phyloP scores from a whole-genome alignment of 441 rosid genomes.

The Aquilaria agallochum region DNA sequence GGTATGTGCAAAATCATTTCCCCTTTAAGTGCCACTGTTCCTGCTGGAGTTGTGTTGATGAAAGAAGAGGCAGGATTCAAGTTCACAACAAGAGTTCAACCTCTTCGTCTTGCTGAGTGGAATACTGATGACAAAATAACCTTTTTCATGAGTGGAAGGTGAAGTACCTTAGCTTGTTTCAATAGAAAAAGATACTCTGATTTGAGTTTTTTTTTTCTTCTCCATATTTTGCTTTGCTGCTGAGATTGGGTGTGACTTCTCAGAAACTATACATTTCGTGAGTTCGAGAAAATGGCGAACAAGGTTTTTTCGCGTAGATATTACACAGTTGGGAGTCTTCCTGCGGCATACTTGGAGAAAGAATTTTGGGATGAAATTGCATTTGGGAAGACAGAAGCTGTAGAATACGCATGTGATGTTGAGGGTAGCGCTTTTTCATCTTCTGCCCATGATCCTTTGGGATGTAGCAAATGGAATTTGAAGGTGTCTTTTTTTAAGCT shows the following conservation, averaged over 20 bases:
- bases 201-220: constrained; percentile 1
- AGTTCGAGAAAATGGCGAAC: constrained; percentile 99
- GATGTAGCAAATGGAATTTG: constrained; percentile 98
- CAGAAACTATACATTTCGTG: constrained; percentile 96
- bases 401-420: constrained; percentile 99
- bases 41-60: constrained; percentile 92
- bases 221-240: constrained; percentile 20
- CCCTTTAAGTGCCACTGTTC: constrained; percentile 82
- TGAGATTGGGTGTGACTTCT: constrained; percentile 29
- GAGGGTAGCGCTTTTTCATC: constrained; percentile 99
- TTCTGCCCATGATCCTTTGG: constrained; percentile 77
- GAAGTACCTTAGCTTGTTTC: constrained; percentile 16
- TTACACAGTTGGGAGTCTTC: constrained; percentile 89
- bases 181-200: constrained; percentile 7
- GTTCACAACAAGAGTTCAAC: constrained; percentile 98
- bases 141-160: constrained; percentile 99
- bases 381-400: constrained; percentile 91
- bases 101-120: constrained; percentile 99
- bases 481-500: constrained; percentile 59
- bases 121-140: constrained; percentile 88
- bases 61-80: constrained; percentile 89
- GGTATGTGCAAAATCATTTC: constrained; percentile 97
- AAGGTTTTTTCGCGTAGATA: constrained; percentile 94
- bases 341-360: constrained; percentile 91
- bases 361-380: constrained; percentile 99